These are phyloP conservation scores for Fagopyrum homotropicum DNA, from an alignment of 148 eudicot genomes.

Conservation along the genomic window DNA sequence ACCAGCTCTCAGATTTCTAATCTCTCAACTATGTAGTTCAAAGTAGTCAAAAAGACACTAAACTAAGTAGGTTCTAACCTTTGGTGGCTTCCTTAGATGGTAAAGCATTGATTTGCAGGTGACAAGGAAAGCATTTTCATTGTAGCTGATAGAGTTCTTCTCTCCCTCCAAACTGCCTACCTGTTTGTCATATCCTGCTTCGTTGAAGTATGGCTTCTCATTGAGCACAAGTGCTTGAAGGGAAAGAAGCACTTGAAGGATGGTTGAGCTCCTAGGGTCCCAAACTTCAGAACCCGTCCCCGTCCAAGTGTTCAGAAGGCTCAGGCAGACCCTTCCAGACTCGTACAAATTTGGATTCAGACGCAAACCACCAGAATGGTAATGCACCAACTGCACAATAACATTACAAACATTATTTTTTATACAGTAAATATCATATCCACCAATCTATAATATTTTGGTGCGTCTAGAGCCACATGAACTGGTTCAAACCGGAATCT, in stretches of 20 bases:
- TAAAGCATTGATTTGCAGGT: constrained; percentile 83
- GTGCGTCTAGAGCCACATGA: too few species aligned
- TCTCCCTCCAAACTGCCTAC: constrained; percentile 83
- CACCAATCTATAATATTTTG: too few species aligned
- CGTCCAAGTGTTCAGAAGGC: constrained; percentile 92
- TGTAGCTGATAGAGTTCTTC: constrained; percentile 64
- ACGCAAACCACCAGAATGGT: constrained; percentile 86
- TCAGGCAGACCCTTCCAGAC: constrained; percentile 92
- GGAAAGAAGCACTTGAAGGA: constrained; percentile 92
- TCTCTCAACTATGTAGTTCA: too few species aligned
- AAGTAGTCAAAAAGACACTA: not conserved
- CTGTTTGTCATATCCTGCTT: constrained; percentile 65
- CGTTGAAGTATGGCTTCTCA: constrained; percentile 87
- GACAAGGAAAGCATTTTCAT: constrained; percentile 64
- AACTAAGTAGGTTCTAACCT: constrained; percentile 34
- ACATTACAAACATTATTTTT: too few species aligned
- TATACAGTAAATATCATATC: too few species aligned
- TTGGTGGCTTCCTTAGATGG: constrained; percentile 61
- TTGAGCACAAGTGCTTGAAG: constrained; percentile 95
- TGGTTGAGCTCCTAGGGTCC: constrained; percentile 72
- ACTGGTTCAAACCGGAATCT: too few species aligned
- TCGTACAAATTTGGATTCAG: constrained; percentile 92
- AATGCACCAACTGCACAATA: constrained; percentile 63
- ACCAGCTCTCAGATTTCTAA: not conserved
- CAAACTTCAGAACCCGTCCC: constrained; percentile 86